A percentile compares a stretch with the other conserved stretches of the same genome.
phyloP scores from a whole-genome alignment of 352 stramenopile genomes.

The Phytophthora megakarya region DNA sequence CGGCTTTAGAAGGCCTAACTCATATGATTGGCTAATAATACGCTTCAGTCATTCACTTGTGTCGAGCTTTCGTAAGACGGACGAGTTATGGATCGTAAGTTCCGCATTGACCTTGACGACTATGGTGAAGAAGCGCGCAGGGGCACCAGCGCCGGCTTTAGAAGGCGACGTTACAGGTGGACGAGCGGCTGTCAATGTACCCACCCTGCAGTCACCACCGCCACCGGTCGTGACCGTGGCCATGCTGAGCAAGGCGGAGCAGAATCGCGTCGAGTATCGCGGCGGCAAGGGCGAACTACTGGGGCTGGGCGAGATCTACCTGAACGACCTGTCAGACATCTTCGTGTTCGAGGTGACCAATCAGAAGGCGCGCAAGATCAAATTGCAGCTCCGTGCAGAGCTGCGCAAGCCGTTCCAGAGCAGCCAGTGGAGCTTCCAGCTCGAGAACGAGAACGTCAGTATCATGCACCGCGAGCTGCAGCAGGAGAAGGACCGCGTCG shows the following conservation, averaged over 20 bases:
- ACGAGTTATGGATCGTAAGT: too few relatives aligned
- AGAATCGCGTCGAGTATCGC: slow-evolving; percentile 52
- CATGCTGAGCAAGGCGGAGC: slow-evolving; percentile 70
- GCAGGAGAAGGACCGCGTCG: slow-evolving; percentile 33
- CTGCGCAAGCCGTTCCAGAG: slow-evolving; percentile 83
- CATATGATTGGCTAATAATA: too few relatives aligned
- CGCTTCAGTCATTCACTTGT: too few relatives aligned
- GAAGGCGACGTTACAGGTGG: slow-evolving; percentile 5
- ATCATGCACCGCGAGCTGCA: slow-evolving; percentile 53
- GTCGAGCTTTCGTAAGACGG: too few relatives aligned
- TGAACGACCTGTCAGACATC: slow-evolving; percentile 87
- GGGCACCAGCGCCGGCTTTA: slow-evolving; percentile 16
- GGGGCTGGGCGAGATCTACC: slow-evolving; percentile 80
- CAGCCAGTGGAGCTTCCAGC: slow-evolving; percentile 81
- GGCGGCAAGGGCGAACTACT: slow-evolving; percentile 62
- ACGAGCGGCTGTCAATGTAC: not conserved
- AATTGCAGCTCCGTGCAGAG: slow-evolving; percentile 72
- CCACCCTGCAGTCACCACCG: slow-evolving; percentile 17
- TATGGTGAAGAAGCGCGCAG: slow-evolving; percentile 47
- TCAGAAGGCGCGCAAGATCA: slow-evolving; percentile 49
- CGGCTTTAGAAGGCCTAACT: slow-evolving; percentile 15
- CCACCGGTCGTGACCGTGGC: slow-evolving; percentile 47
- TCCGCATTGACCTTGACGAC: too few relatives aligned
- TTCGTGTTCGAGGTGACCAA: slow-evolving; percentile 85
- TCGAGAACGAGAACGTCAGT: slow-evolving; percentile 88